These are phyloP conservation scores for Capsicum baccatum DNA, from an alignment of 257 asterid genomes.

Conservation along the genomic window DNA sequence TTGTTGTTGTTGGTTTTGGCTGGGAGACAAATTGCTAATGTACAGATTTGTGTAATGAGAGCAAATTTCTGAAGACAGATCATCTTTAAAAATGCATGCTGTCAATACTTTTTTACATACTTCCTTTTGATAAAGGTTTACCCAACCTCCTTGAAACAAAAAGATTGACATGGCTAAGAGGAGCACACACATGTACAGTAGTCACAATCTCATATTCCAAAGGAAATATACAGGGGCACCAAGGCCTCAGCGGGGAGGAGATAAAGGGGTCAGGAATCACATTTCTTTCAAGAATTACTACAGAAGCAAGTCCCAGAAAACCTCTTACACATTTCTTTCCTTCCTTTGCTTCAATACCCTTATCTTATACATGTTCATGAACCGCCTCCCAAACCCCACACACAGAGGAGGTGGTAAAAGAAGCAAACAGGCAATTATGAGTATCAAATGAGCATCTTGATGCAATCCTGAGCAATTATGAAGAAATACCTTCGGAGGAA, in stretches of 20 bases:
- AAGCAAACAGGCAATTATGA: slow-evolving; percentile 24
- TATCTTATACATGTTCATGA: neutral
- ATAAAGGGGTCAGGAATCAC: neutral
- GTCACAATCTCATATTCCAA: neutral
- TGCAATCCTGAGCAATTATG: neutral
- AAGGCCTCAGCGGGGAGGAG: neutral
- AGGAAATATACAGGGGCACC: neutral
- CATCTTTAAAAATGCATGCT: neutral
- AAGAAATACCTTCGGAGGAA: slow-evolving; percentile 80
- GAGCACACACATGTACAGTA: neutral
- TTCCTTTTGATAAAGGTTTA: neutral
- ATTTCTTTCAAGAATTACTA: neutral
- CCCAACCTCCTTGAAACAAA: neutral
- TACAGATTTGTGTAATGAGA: neutral
- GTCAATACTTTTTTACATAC: neutral
- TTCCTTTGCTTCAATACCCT: neutral
- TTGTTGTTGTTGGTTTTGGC: neutral
- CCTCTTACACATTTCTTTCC: neutral
- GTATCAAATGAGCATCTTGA: slow-evolving; percentile 19
- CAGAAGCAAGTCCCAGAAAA: neutral
- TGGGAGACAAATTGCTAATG: neutral
- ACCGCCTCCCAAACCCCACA: neutral
- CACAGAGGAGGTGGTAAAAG: neutral
- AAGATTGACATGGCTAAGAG: neutral
- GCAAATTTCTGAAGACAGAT: neutral